Conservation (phyloP, 257 asterid species). For the Solanum chaucha region DNA sequence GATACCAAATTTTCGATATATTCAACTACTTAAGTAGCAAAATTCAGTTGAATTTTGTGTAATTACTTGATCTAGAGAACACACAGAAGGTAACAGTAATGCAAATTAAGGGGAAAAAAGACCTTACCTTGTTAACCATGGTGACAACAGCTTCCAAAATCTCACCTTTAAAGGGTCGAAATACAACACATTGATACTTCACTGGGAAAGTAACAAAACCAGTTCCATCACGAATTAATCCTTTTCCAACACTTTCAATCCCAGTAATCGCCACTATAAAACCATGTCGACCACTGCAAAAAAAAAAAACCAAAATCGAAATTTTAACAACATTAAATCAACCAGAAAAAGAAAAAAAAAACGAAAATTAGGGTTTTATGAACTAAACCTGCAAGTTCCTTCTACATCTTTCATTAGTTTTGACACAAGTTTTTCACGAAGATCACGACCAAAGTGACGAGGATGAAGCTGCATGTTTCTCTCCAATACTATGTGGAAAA, state of each 20-base stretch:
- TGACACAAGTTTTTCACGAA: constrained; percentile 80
- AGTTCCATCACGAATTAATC: constrained; percentile 88
- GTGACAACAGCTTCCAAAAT: constrained; percentile 87
- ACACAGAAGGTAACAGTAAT: background rate
- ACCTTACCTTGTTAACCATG: constrained; percentile 74
- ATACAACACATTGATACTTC: constrained; percentile 87
- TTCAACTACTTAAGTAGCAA: background rate
- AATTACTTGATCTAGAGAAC: background rate
- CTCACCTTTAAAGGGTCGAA: constrained; percentile 95
- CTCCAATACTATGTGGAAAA: constrained; percentile 87
- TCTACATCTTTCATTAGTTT: constrained; percentile 97
- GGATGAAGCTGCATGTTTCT: constrained; percentile 97
- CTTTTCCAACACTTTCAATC: constrained; percentile 82
- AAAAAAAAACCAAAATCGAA: background rate
- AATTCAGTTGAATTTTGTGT: background rate
- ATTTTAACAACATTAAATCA: background rate
- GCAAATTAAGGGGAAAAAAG: background rate
- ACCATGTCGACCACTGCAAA: constrained; percentile 82
- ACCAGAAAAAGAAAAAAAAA: background rate
- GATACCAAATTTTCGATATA: background rate
- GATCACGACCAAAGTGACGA: constrained; percentile 96
- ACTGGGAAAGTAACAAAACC: constrained; percentile 91
- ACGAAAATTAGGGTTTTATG: background rate
- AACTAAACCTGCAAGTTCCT: constrained; percentile 85
- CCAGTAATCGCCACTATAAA: constrained; percentile 94